Conservation (phyloP, 176 grass and related monocot genomes). For the Triticum aestivum region DNA sequence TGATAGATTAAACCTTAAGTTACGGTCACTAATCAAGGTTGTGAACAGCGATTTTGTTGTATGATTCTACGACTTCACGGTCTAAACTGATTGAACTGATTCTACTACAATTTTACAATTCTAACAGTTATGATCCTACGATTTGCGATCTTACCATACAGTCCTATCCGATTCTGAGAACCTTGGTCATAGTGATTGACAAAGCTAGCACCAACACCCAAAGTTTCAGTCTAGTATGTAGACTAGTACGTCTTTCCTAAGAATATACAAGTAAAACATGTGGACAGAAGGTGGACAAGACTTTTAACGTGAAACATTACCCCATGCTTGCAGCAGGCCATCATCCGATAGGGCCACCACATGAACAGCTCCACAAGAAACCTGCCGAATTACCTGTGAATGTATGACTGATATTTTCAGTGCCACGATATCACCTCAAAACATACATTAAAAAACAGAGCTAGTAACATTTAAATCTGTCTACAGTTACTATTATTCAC, state of each 20-base stretch:
- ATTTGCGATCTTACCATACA: not conserved
- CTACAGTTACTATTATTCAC: not conserved
- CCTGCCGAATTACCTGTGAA: constrained; percentile 71
- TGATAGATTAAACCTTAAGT: not conserved
- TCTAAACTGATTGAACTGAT: not conserved
- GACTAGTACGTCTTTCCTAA: not conserved
- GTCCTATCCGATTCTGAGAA: not conserved
- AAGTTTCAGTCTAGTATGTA: constrained; percentile 10
- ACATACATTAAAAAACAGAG: constrained; percentile 8
- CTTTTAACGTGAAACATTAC: constrained; percentile 45
- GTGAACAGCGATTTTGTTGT: not conserved
- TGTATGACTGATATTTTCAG: constrained; percentile 22
- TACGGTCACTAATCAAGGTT: not conserved
- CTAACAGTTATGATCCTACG: not conserved
- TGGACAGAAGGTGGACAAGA: not conserved
- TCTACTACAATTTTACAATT: not conserved
- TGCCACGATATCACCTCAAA: not conserved
- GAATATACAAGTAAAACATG: not conserved
- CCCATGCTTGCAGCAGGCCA: constrained; percentile 93
- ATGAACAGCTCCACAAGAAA: constrained; percentile 90
- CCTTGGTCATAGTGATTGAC: constrained; percentile 19
- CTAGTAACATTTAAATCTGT: not conserved
- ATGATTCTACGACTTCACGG: not conserved
- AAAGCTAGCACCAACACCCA: constrained; percentile 16
- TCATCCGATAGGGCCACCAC: constrained; percentile 83